A percentile compares a stretch with the other conserved stretches of the same genome.
Conservation (phyloP, 1,284 basidiomycete species). For the Apiotrichum veenhuisii region DNA sequence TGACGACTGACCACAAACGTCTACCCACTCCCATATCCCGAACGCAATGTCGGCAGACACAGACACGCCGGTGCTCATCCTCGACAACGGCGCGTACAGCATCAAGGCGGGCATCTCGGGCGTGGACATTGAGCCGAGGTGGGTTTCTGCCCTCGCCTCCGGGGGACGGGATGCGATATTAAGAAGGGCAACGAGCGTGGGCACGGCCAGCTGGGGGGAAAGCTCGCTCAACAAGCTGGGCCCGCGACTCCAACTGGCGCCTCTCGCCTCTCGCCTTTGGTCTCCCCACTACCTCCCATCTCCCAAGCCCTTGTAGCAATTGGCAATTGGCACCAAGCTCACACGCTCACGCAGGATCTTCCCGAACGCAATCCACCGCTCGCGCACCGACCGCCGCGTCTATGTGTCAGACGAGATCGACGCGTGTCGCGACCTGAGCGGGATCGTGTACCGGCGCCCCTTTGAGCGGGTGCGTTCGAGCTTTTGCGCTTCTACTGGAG, state of each 20-base stretch:
- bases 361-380: constrained; percentile 73
- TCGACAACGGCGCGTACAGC: constrained; percentile 79
- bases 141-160: too few relatives aligned
- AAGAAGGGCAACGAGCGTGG: too few relatives aligned
- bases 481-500: too few relatives aligned
- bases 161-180: too few relatives aligned
- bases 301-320: neutral
- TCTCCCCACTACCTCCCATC: neutral
- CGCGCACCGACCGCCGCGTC: constrained; percentile 69
- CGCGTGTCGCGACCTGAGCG: constrained; percentile 68
- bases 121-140: constrained; percentile 43
- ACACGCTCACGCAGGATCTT: constrained; percentile 56
- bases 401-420: constrained; percentile 80
- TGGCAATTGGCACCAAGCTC: too few relatives aligned
- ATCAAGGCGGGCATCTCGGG: constrained; percentile 68
- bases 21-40: neutral
- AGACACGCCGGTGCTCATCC: constrained; percentile 59
- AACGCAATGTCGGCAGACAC: too few relatives aligned
- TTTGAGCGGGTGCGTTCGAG: constrained; percentile 68
- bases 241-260: too few relatives aligned
- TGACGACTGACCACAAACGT: too few relatives aligned
- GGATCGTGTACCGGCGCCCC: constrained; percentile 72
- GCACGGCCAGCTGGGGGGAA: too few relatives aligned
- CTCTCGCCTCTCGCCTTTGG: neutral
- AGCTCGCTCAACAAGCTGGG: too few relatives aligned